Percentiles rank a stretch among this genome's conserved stretches.
phyloP scores from a whole-genome alignment of 768 basidiomycete genomes.

The Collybia sordida region DNA sequence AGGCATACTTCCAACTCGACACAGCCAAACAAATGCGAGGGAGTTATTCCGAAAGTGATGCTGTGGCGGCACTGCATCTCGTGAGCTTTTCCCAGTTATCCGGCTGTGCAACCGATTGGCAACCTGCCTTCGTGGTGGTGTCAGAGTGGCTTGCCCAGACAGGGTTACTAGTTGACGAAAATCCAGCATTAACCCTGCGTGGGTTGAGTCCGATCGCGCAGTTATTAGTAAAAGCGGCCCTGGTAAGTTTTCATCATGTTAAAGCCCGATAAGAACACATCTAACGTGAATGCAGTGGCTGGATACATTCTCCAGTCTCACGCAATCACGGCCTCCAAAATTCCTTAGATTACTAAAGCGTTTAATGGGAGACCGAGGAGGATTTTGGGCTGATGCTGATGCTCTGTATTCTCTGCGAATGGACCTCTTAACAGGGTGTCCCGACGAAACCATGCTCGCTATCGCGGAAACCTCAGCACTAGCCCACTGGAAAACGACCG shows the following conservation, averaged over 20 bases:
- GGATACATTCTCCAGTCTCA: constrained; percentile 72
- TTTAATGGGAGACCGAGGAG: constrained; percentile 53
- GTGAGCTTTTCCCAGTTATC: constrained; percentile 72
- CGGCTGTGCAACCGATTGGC: constrained; percentile 71
- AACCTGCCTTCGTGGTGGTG: constrained; percentile 64
- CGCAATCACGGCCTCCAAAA: constrained; percentile 58
- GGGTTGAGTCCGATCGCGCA: constrained; percentile 53
- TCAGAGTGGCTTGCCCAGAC: constrained; percentile 76
- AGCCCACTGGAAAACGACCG: constrained; percentile 70
- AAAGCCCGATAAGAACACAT: constrained; percentile 10
- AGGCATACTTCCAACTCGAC: constrained; percentile 62
- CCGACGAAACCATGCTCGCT: constrained; percentile 74
- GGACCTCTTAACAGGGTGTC: constrained; percentile 73
- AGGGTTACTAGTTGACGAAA: constrained; percentile 60
- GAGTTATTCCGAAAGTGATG: constrained; percentile 64
- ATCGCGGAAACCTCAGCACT: constrained; percentile 74
- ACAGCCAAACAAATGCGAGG: constrained; percentile 54
- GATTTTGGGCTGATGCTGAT: constrained; percentile 40
- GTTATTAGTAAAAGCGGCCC: constrained; percentile 65
- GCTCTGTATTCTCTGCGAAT: constrained; percentile 51
- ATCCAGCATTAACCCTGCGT: constrained; percentile 59
- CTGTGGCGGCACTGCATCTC: constrained; percentile 76
- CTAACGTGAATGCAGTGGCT: constrained; percentile 55
- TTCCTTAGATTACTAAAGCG: constrained; percentile 67
- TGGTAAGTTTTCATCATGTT: constrained; percentile 50